These are phyloP conservation scores for Penicillium arizonense DNA, from an alignment of 495 filamentous ascomycete genomes.

Conservation along the genomic window DNA sequence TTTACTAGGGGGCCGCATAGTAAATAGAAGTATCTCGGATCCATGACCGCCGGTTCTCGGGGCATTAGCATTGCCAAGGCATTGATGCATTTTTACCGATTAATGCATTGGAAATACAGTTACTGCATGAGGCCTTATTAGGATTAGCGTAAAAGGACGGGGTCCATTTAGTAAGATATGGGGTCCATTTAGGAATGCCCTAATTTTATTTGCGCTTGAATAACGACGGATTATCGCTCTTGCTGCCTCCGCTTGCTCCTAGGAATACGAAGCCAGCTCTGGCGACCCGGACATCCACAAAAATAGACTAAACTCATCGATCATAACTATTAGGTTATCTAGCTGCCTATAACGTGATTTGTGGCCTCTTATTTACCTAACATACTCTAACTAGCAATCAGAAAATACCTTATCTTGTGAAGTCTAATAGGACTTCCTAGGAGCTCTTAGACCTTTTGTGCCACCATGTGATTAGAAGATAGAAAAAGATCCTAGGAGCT, in stretches of 20 bases:
- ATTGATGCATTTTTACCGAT: too few species aligned
- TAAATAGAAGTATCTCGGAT: too few species aligned
- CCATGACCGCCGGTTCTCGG: too few species aligned
- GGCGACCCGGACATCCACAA: conserved; percentile 3
- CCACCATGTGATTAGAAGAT: conserved; percentile 2
- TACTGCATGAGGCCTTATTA: too few species aligned
- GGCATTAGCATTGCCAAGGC: too few species aligned
- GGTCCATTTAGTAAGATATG: too few species aligned
- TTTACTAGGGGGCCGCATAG: too few species aligned
- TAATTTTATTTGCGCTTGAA: background rate
- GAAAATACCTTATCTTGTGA: conserved; percentile 1
- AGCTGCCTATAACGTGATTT: conserved; percentile 1
- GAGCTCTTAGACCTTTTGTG: background rate
- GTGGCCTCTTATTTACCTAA: conserved; percentile 2
- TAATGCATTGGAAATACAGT: too few species aligned
- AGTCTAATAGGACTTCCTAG: conserved; percentile 7
- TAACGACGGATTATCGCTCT: background rate
- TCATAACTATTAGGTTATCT: conserved; percentile 2
- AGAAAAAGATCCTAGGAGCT: conserved; percentile 4
- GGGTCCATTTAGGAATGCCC: too few species aligned
- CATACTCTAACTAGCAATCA: conserved; percentile 3
- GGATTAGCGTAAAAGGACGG: too few species aligned
- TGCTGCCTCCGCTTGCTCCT: conserved; percentile 7
- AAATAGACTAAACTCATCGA: conserved; percentile 5
- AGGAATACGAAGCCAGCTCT: conserved; percentile 8